Evolutionary conservation across 257 asterid genomes (phyloP).

Genomic region (Buddleja alternifolia): DNA sequence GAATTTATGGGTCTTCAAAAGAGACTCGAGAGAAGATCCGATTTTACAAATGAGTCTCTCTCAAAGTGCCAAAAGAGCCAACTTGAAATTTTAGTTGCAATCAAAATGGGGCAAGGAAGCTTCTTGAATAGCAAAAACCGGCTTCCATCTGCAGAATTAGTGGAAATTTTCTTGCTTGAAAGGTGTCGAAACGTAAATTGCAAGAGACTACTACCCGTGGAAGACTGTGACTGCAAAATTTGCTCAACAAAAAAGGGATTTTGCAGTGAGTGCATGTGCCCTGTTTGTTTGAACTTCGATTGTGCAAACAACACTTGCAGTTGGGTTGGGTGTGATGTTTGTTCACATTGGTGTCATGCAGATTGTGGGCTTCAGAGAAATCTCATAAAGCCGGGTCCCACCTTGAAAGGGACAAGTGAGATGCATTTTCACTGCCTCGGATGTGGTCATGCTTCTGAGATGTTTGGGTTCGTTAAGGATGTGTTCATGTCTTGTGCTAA

Average conservation of each 20-base stretch:
- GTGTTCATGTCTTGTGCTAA: conserved; percentile 69
- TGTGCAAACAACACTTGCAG: conserved; percentile 83
- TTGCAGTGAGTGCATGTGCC: conserved; percentile 96
- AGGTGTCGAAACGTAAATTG: conserved; percentile 80
- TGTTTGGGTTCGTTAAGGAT: conserved; percentile 94
- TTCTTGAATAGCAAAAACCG: conserved; percentile 49
- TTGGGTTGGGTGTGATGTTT: conserved; percentile 95
- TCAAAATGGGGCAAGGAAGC: conserved; percentile 68
- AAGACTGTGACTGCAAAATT: conserved; percentile 84
- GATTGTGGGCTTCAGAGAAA: conserved; percentile 73
- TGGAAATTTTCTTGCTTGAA: conserved; percentile 76
- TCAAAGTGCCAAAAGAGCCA: conserved; percentile 74
- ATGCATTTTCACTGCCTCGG: conserved; percentile 90
- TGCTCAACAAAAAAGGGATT: conserved; percentile 82
- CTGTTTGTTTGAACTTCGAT: conserved; percentile 84
- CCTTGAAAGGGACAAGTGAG: conserved; percentile 70
- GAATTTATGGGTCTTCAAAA: conserved; percentile 61
- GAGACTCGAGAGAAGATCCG: conserved; percentile 78
- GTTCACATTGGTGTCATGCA: conserved; percentile 95
- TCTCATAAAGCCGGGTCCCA: conserved; percentile 74
- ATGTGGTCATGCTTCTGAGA: conserved; percentile 81
- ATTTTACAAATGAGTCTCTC: conserved; percentile 70
- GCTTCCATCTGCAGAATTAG: conserved; percentile 57
- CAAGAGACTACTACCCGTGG: conserved; percentile 73
- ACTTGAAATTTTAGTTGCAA: conserved; percentile 73